These are phyloP conservation scores for Penicillium sp. DNA, from an alignment of 2,329 filamentous ascomycete species.

Conservation along the genomic window DNA sequence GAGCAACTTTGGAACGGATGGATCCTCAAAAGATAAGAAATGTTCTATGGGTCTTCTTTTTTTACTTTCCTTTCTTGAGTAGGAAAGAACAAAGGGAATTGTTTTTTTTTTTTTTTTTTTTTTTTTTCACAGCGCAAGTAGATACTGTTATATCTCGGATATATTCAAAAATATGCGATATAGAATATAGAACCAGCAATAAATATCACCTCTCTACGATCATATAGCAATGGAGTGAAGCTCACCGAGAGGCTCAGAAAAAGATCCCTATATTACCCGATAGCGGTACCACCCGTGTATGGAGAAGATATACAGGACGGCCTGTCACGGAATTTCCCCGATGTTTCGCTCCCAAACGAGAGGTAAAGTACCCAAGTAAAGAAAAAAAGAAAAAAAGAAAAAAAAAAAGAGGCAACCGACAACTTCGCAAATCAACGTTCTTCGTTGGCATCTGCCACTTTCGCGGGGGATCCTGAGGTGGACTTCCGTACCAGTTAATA, in stretches of 20 bases:
- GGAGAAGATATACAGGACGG: neutral
- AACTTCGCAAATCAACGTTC: constrained; percentile 3
- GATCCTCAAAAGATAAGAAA: constrained; percentile 15
- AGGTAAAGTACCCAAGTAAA: neutral
- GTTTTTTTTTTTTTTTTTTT: too few relatives aligned
- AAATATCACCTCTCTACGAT: neutral
- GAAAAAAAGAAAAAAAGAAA: neutral
- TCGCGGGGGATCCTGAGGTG: neutral
- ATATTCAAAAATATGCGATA: neutral
- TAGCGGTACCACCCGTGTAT: constrained; percentile 10
- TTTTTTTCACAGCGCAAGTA: too few relatives aligned
- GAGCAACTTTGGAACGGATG: neutral
- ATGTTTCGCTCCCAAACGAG: constrained; percentile 4
- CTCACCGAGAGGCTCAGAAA: constrained; percentile 18
- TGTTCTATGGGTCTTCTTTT: constrained; percentile 14
- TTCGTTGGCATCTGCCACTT: neutral
- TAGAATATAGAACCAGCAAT: neutral
- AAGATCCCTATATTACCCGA: constrained; percentile 26
- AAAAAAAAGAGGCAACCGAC: neutral
- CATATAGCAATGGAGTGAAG: neutral
- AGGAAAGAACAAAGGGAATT: neutral
- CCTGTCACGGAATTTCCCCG: constrained; percentile 10
- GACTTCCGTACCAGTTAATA: constrained; percentile 3
- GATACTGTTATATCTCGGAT: neutral
- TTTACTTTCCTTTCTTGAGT: neutral